Conservation (phyloP, 2,329 filamentous ascomycete genomes). For the Cladophialophora exuberans region DNA sequence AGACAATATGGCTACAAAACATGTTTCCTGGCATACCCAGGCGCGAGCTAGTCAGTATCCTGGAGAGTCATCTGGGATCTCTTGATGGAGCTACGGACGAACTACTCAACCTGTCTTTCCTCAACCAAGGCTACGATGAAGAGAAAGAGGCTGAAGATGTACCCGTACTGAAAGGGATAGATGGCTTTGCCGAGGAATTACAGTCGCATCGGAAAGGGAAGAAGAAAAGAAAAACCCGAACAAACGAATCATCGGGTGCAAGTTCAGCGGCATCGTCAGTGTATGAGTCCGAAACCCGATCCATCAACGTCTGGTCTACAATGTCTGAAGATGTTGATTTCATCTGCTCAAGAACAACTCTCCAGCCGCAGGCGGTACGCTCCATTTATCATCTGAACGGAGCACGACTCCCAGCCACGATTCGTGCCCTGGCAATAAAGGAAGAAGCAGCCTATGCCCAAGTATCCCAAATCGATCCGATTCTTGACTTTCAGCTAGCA, state of each 20-base stretch:
- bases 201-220: constrained; percentile 41
- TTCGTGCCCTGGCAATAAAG: constrained; percentile 56
- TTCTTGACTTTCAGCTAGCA: constrained; percentile 53
- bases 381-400: constrained; percentile 64
- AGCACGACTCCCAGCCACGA: constrained; percentile 59
- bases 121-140: constrained; percentile 67
- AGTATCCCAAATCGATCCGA: constrained; percentile 44
- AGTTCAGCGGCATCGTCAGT: constrained; percentile 30
- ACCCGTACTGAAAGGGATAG: constrained; percentile 69
- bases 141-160: constrained; percentile 49
- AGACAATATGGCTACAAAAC: constrained; percentile 64
- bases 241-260: constrained; percentile 31
- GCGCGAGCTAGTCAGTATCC: constrained; percentile 19
- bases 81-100: constrained; percentile 75
- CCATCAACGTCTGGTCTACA: constrained; percentile 61
- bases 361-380: constrained; percentile 52
- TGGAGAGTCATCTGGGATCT: constrained; percentile 58
- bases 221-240: constrained; percentile 36
- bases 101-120: constrained; percentile 76
- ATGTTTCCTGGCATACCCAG: constrained; percentile 71
- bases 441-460: constrained; percentile 46
- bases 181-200: constrained; percentile 70
- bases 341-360: constrained; percentile 55
- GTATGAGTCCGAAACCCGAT: constrained; percentile 28
- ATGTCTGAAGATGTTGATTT: constrained; percentile 63